Evolutionary conservation across 2,329 filamentous ascomycete genomes (phyloP).

Genomic region (Colletotrichum magnum): DNA sequence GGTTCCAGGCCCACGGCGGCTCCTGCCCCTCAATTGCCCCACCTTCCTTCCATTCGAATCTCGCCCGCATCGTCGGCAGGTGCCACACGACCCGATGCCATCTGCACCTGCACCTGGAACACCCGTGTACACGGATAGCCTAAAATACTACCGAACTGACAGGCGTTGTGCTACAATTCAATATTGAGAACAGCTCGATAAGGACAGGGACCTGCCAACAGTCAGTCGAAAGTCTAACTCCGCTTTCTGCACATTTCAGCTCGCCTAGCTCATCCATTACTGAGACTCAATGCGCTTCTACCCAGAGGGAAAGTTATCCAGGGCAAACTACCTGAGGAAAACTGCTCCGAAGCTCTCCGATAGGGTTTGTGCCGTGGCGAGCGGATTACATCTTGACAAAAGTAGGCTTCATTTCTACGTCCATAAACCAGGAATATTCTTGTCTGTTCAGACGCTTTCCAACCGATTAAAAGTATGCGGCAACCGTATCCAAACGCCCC

Average conservation of each 20-base stretch:
- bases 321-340: too few relatives aligned
- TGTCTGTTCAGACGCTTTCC: conserved; percentile 26
- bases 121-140: too few relatives aligned
- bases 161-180: too few relatives aligned
- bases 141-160: background rate
- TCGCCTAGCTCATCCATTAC: background rate
- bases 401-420: background rate
- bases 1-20: conserved; percentile 20
- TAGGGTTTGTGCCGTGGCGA: background rate
- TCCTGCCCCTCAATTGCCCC: conserved; percentile 19
- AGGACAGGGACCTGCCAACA: background rate
- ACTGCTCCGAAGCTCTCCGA: background rate
- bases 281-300: background rate
- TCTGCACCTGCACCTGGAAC: background rate
- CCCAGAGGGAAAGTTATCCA: background rate
- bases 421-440: conserved; percentile 25
- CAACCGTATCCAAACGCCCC: conserved; percentile 36
- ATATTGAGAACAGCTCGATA: background rate
- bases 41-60: background rate
- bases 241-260: background rate
- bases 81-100: too few relatives aligned
- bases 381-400: background rate
- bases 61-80: background rate
- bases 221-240: background rate
- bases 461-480: conserved; percentile 17